Conservation (phyloP, 306 rosid species). For the Alnus rubra region DNA sequence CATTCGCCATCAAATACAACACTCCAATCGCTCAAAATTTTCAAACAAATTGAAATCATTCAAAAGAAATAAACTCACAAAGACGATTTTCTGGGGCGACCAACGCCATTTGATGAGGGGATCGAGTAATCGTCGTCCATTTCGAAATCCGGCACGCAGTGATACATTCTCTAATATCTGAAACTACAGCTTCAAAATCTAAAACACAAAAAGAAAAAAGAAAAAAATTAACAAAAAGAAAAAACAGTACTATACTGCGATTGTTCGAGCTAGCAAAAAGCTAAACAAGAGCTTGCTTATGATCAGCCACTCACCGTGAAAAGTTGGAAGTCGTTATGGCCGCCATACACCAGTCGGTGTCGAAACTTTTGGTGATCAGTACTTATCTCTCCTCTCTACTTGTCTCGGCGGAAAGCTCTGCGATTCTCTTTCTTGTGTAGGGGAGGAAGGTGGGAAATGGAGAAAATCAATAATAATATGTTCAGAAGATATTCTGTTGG, state of each 20-base stretch:
- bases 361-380: no score
- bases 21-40: slow-evolving; percentile 1
- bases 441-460: background rate
- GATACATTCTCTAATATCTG: slow-evolving; percentile 47
- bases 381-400: no score
- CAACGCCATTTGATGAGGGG: slow-evolving; percentile 31
- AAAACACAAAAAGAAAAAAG: background rate
- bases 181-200: background rate
- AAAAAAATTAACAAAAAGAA: background rate
- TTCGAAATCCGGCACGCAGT: slow-evolving; percentile 71
- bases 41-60: background rate
- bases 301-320: background rate
- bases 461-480: background rate
- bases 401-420: background rate
- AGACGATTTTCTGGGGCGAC: slow-evolving; percentile 46
- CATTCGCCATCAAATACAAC: background rate
- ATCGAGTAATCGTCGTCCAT: slow-evolving; percentile 43
- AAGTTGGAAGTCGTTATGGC: background rate
- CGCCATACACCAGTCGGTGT: background rate
- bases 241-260: no score
- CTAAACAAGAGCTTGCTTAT: background rate
- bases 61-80: slow-evolving; percentile 34
- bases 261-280: no score
- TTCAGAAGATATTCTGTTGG: background rate
- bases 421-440: background rate